phyloP scores from a whole-genome alignment of 1,139 yeast species.

The Suhomyces bokatorum region DNA sequence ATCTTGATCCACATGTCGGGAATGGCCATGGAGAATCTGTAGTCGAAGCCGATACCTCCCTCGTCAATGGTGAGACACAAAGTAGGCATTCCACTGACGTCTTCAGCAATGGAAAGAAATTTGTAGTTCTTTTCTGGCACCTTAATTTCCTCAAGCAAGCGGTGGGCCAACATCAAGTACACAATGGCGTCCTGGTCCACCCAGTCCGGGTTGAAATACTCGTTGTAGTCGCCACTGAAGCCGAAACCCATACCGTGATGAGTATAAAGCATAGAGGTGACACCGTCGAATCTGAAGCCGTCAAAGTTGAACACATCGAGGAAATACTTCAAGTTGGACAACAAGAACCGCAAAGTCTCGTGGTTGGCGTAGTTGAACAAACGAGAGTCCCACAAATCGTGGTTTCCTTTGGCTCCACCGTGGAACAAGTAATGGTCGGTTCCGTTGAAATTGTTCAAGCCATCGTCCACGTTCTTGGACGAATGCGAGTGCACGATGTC shows the following conservation, averaged over 20 bases:
- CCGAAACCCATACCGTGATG: conserved; percentile 93
- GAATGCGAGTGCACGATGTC: conserved; percentile 97
- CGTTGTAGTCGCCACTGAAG: conserved; percentile 90
- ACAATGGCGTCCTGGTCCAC: conserved; percentile 88
- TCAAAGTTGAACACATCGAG: conserved; percentile 84
- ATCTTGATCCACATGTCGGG: conserved; percentile 99
- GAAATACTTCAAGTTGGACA: conserved; percentile 85
- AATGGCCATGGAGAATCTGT: conserved; percentile 92
- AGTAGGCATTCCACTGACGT: conserved; percentile 97
- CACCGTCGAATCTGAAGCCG: conserved; percentile 97
- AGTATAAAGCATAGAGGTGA: conserved; percentile 84
- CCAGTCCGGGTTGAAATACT: conserved; percentile 76
- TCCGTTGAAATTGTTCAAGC: conserved; percentile 91
- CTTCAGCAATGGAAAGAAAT: conserved; percentile 88
- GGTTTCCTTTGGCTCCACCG: conserved; percentile 79
- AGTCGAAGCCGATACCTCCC: conserved; percentile 95
- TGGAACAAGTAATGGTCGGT: conserved; percentile 95
- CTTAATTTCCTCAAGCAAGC: conserved; percentile 59
- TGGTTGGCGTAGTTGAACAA: conserved; percentile 87
- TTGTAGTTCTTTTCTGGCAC: conserved; percentile 36
- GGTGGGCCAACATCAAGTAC: conserved; percentile 86
- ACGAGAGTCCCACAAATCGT: conserved; percentile 93
- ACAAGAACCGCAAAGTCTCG: conserved; percentile 83
- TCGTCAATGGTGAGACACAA: conserved; percentile 67
- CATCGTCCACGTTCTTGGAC: conserved; percentile 91